Percentiles rank a stretch among this genome's conserved stretches.
These are phyloP conservation scores for Ophiostoma fasciatum DNA, from an alignment of 2,329 filamentous ascomycete genomes.

Conservation along the genomic window DNA sequence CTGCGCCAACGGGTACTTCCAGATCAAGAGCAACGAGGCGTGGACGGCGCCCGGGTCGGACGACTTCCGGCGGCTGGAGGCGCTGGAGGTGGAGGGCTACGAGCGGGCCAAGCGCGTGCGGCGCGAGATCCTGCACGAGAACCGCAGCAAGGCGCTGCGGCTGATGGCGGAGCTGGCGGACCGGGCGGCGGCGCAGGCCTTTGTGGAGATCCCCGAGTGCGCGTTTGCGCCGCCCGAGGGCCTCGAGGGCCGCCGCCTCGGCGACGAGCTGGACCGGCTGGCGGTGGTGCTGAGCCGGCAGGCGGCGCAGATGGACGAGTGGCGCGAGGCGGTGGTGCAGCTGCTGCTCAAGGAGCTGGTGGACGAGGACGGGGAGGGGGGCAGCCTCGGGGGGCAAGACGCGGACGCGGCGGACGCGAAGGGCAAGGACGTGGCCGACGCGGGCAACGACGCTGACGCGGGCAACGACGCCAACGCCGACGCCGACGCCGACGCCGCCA, in stretches of 20 bases:
- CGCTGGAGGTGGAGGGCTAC: slow-evolving; percentile 57
- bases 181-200: slow-evolving; percentile 35
- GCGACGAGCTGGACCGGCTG: slow-evolving; percentile 52
- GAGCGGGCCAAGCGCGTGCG: slow-evolving; percentile 64
- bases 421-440: slow-evolving; percentile 41
- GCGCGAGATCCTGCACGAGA: slow-evolving; percentile 57
- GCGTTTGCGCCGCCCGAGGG: slow-evolving; percentile 39
- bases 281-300: slow-evolving; percentile 56
- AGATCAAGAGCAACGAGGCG: slow-evolving; percentile 58
- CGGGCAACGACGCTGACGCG: slow-evolving; percentile 64
- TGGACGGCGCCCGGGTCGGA: slow-evolving; percentile 52
- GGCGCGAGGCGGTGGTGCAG: slow-evolving; percentile 58
- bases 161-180: slow-evolving; percentile 49
- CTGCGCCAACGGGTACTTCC: slow-evolving; percentile 66
- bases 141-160: slow-evolving; percentile 39
- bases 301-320: slow-evolving; percentile 54
- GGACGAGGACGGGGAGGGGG: slow-evolving; percentile 59
- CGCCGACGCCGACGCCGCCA: slow-evolving; percentile 24
- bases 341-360: slow-evolving; percentile 62
- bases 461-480: slow-evolving; percentile 37
- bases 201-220: slow-evolving; percentile 50
- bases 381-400: slow-evolving; percentile 72
- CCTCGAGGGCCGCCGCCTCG: slow-evolving; percentile 54
- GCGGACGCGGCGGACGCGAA: slow-evolving; percentile 45
- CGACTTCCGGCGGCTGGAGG: slow-evolving; percentile 50